Base-by-base conservation (phyloP, 148 eudicot species). In the Gaultheria prostrata region DNA sequence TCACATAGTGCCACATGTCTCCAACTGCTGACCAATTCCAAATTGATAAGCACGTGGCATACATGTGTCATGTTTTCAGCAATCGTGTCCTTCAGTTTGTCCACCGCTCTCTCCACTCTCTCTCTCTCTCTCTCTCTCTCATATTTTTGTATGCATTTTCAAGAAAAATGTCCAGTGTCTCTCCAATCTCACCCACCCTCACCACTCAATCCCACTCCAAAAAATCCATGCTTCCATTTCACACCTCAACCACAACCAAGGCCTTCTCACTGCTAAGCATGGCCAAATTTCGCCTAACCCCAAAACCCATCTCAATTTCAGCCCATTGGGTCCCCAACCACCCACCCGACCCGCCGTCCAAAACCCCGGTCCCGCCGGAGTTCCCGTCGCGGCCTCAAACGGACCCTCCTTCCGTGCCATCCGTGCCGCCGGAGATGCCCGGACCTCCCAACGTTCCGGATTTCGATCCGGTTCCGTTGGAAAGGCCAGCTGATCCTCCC, bases 401-500 rank as follows among this genome's bases (percentile, higher is more conserved):
- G 1, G 35, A 67, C 1, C 72, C 72, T 67, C 13, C 76, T 21
- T 75, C 67, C 2, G 45, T 86, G 61, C 89, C 85, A 4, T 74
- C 65, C 4, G 59, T 86, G 61, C 89, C 85, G 17, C 78, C 56
- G 8, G 86, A 87, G 65, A 28, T 85, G 74, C 88, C 86, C 8
- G 59, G 18, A 28, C 75, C 78, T 15, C 86, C 89, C 17, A 85
- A 85, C 4, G 81, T 79, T 15, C 91, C 87, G 1, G 91, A 87
- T 2, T 85, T 84, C 20, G 87, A 82, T 32, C 88, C 91, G 5
- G 48, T 76, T 26, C 87, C 88, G 8, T 89, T 86, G 20, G 89
- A 85, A 56, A 77, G 83, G 57, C 84, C 87, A 0, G 81, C 77
- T 0, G 85, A 87, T 80, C 91, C 89, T 21, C 91, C 88, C 6